These are phyloP conservation scores for Solanum chiquidenum DNA, from an alignment of 257 asterid genomes.

Conservation along the genomic window DNA sequence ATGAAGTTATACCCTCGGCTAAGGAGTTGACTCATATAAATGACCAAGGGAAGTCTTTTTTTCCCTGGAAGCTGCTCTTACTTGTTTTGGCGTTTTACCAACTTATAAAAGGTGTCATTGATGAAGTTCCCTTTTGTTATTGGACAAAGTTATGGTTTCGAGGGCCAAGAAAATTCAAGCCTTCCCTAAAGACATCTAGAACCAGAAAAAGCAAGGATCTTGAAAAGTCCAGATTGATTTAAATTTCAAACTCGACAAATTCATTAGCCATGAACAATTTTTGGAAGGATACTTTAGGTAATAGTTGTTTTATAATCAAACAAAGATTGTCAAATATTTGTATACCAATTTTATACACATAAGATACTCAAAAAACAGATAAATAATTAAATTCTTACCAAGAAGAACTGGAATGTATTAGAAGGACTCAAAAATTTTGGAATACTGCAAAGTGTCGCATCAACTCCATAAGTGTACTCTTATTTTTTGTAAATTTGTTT, in stretches of 20 bases:
- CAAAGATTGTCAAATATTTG: not conserved
- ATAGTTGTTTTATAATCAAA: no score
- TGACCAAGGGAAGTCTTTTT: not conserved
- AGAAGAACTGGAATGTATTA: no score
- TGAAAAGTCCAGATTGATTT: not conserved
- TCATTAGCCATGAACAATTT: not conserved
- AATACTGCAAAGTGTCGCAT: not conserved
- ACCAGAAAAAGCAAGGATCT: not conserved
- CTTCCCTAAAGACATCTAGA: not conserved
- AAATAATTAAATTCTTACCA: not conserved
- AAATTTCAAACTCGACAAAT: not conserved
- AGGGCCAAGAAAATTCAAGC: not conserved
- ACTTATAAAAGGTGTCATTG: not conserved
- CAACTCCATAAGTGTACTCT: not conserved
- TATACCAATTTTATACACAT: not conserved
- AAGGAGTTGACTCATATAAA: not conserved
- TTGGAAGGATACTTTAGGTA: not conserved
- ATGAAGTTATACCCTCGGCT: not conserved
- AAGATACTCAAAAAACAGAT: no score
- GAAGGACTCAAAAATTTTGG: not conserved
- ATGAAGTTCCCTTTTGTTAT: not conserved
- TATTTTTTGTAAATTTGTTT: not conserved
- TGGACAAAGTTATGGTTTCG: not conserved
- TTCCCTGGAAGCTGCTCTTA: not conserved
- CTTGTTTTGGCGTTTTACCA: not conserved